Evolutionary conservation across 2,329 filamentous ascomycete genomes (phyloP).

Genomic region (Xylaria sp.): DNA sequence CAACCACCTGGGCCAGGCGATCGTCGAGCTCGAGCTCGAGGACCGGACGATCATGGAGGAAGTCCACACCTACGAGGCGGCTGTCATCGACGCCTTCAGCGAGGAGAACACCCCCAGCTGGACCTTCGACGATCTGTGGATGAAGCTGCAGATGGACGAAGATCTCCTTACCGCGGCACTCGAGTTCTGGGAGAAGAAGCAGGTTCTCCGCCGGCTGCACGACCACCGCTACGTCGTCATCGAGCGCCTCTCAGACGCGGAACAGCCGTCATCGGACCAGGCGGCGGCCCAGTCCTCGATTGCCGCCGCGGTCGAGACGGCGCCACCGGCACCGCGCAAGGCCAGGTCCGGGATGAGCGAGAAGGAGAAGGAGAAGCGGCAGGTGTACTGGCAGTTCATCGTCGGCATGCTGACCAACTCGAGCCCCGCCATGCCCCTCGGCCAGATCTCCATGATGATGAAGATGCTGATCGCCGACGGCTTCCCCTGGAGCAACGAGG

Average conservation of each 20-base stretch:
- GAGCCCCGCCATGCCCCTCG: conserved; percentile 75
- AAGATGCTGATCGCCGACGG: conserved; percentile 87
- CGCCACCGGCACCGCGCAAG: conserved; percentile 51
- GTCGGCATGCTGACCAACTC: conserved; percentile 94
- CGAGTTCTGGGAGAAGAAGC: conserved; percentile 71
- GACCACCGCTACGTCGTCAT: conserved; percentile 67
- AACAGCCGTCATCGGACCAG: conserved; percentile 32
- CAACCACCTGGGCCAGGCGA: conserved; percentile 77
- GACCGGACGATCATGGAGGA: conserved; percentile 76
- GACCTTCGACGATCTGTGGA: conserved; percentile 54
- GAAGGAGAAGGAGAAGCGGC: conserved; percentile 62
- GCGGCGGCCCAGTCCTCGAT: conserved; percentile 24
- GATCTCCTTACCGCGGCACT: conserved; percentile 69
- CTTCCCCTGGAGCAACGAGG: conserved; percentile 87
- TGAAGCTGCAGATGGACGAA: conserved; percentile 70
- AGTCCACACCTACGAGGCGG: conserved; percentile 82
- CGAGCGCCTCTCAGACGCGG: conserved; percentile 58
- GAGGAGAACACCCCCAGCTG: conserved; percentile 40
- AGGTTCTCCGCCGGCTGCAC: conserved; percentile 61
- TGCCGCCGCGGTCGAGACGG: conserved; percentile 27
- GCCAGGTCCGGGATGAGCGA: conserved; percentile 57
- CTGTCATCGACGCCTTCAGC: conserved; percentile 80
- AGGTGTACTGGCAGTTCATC: conserved; percentile 89
- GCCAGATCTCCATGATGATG: conserved; percentile 90
- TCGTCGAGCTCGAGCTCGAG: conserved; percentile 78